Evolutionary conservation across 1,284 basidiomycete species (phyloP), one percentile per base, ranked within the genome.

Genomic region (Coniferiporia weirii): DNA sequence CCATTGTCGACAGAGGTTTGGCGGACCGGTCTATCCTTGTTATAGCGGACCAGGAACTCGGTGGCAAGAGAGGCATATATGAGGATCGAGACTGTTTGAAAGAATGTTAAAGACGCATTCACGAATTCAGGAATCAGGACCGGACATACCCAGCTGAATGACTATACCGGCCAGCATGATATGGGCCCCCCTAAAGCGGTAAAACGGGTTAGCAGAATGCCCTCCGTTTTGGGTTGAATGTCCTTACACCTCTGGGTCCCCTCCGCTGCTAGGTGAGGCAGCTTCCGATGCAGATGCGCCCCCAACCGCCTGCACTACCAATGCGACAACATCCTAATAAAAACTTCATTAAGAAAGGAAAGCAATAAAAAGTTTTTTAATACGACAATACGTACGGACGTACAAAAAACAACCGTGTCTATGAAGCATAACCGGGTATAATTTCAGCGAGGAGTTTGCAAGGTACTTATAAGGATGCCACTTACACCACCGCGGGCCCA

Each of bases 131-230:
- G 2, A 40, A 12, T 40, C 38, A 40, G 8, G 17, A 43, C 8
- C 6, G 20, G 22, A 54, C 68, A 50, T 61, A 74, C 74, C 64
- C 27, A 77, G 65, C 54, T 78, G 76, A 45, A 75, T 68, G 22
- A 73, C 66, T 56, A 78, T 80, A 20, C 81, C 81, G 2, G 72
- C 79, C 13, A 82, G 70, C 79, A 82, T 81, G 64, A 81, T 75
- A 56, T 76, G 59, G 0, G 70, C 74, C 10, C 78, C 78, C 65
- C 71, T 76, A 45, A 17, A 47, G 64, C n/a, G 67, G 65, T 32
- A 15, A 22, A 20, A 36, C 6, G 10, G 50, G 44, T 56, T 36
- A 17, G 13, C 38, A 34, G 64, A 46, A 10, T 15, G 15, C 12
- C 38, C 15, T 40, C 38, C 15, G 15, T 2, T 12, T 12, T 12